Percentiles rank a stretch among this genome's conserved stretches.
Conservation (phyloP, 2,329 filamentous ascomycete genomes). For the Arthrobotrys pseudoclavata region DNA sequence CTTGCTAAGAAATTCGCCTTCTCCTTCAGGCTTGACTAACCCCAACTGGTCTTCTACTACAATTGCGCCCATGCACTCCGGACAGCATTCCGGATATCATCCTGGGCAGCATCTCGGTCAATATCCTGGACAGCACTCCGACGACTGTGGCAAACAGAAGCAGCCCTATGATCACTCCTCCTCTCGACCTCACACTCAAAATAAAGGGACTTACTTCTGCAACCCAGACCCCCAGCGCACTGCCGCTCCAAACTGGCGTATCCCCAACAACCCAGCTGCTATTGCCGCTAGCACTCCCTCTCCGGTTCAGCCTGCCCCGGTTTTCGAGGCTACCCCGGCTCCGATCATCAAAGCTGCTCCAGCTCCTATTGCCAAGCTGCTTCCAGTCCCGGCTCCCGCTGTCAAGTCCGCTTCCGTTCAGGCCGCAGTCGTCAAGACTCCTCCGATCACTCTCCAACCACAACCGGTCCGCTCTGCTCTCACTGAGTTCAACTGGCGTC, state of each 20-base stretch:
- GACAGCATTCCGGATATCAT: not conserved
- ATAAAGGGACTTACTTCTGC: slow-evolving; percentile 30
- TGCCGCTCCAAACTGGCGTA: slow-evolving; percentile 50
- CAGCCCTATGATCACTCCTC: slow-evolving; percentile 11
- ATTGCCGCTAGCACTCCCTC: not conserved
- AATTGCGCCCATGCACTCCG: slow-evolving; percentile 4
- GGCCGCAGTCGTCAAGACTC: not conserved
- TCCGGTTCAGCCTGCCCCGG: not conserved
- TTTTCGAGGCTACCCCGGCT: not conserved
- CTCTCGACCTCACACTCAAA: slow-evolving; percentile 3
- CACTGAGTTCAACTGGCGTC: slow-evolving; percentile 53
- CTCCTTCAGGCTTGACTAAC: not conserved
- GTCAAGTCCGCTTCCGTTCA: not conserved
- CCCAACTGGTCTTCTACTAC: slow-evolving; percentile 45
- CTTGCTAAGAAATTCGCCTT: not conserved
- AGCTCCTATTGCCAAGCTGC: not conserved
- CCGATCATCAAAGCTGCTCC: not conserved
- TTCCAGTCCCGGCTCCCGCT: not conserved
- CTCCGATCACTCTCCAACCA: not conserved
- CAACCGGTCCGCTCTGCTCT: slow-evolving; percentile 45
- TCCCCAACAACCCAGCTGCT: slow-evolving; percentile 23
- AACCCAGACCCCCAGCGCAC: slow-evolving; percentile 46
- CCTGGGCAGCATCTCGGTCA: not conserved
- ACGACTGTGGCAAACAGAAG: not conserved
- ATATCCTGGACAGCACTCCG: not conserved